phyloP scores from a whole-genome alignment of 2,329 filamentous ascomycete genomes.

The Pseudohalonectria lignicola region DNA sequence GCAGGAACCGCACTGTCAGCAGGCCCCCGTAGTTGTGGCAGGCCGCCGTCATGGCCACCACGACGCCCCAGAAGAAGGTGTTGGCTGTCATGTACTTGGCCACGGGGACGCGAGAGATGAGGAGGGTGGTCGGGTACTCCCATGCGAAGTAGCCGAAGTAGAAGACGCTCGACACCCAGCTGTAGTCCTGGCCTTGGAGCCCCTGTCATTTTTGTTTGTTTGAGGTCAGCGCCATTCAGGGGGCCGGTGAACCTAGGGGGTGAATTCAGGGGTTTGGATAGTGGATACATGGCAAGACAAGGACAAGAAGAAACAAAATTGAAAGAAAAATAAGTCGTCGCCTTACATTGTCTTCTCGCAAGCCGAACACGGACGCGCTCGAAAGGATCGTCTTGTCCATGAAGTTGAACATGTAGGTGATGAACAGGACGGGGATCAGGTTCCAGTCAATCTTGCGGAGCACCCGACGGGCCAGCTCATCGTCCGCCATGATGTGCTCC shows the following conservation, averaged over 20 bases:
- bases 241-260: too few species aligned
- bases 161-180: conserved; percentile 33
- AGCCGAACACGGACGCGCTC: conserved; percentile 43
- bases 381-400: conserved; percentile 50
- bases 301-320: too few species aligned
- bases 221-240: background rate
- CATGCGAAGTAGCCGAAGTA: conserved; percentile 29
- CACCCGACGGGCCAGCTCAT: conserved; percentile 19
- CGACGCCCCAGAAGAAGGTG: conserved; percentile 6
- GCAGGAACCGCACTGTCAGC: conserved; percentile 37
- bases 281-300: too few species aligned
- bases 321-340: too few species aligned
- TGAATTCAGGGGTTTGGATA: too few species aligned
- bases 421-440: conserved; percentile 44
- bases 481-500: conserved; percentile 4
- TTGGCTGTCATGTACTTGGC: conserved; percentile 8
- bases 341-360: conserved; percentile 37
- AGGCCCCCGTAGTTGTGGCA: conserved; percentile 24
- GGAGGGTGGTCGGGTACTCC: conserved; percentile 19
- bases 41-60: conserved; percentile 5
- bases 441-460: conserved; percentile 44
- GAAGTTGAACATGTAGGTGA: conserved; percentile 48
- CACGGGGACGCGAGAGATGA: conserved; percentile 8
- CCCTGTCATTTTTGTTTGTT: too few species aligned
- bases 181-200: conserved; percentile 30